Evolutionary conservation across 2,329 filamentous ascomycete species (phyloP).

Genomic region (Talaromyces piceae): DNA sequence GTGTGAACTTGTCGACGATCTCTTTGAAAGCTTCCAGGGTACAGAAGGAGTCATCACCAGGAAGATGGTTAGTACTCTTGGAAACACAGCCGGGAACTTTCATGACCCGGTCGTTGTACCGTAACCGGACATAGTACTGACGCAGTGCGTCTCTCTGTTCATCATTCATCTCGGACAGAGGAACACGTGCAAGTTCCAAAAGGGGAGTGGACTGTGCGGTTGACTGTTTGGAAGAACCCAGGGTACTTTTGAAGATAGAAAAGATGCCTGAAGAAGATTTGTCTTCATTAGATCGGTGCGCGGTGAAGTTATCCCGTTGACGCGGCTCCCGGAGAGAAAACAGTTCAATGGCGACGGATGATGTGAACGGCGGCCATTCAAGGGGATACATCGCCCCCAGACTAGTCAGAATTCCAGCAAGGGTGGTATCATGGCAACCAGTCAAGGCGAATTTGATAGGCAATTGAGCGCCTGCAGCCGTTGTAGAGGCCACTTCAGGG

Average conservation of each 20-base stretch:
- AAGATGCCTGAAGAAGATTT: conserved; percentile 24
- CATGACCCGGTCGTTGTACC: conserved; percentile 83
- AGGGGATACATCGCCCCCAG: conserved; percentile 68
- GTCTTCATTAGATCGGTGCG: conserved; percentile 14
- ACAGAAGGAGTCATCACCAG: conserved; percentile 82
- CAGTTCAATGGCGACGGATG: conserved; percentile 83
- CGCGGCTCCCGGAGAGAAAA: no score
- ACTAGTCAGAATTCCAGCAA: conserved; percentile 69
- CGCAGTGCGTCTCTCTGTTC: conserved; percentile 21
- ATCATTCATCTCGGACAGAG: conserved; percentile 23
- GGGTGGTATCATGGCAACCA: conserved; percentile 89
- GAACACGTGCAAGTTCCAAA: conserved; percentile 27
- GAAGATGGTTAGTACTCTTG: conserved; percentile 68
- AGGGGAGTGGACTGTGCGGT: conserved; percentile 20
- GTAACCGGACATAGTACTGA: conserved; percentile 78
- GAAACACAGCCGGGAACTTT: conserved; percentile 71
- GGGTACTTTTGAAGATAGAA: conserved; percentile 22
- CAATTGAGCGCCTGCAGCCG: conserved; percentile 34
- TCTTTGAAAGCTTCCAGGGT: conserved; percentile 87
- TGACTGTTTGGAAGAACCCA: conserved; percentile 5
- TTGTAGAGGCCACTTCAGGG: conserved; percentile 44
- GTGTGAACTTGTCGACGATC: conserved; percentile 85
- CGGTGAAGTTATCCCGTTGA: conserved; percentile 27
- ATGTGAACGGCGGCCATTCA: conserved; percentile 88
- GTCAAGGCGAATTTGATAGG: conserved; percentile 66